Conservation (phyloP, 2,329 filamentous ascomycete genomes). For the Beauveria pseudobassiana region DNA sequence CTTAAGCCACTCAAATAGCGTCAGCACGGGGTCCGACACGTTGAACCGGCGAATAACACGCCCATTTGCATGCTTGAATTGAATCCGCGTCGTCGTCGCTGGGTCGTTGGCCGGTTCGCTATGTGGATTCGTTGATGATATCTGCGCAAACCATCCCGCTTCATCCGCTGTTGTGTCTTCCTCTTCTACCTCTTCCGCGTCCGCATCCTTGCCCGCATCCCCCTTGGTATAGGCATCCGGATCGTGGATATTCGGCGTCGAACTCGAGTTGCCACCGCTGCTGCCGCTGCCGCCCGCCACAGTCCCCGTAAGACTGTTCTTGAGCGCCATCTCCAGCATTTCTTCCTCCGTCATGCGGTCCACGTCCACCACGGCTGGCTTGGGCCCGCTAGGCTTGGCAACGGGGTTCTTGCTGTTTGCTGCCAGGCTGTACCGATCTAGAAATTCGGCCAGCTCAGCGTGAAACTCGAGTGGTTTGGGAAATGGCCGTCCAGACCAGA, state of each 20-base stretch:
- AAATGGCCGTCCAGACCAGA: conserved; percentile 82
- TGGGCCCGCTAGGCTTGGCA: conserved; percentile 55
- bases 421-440: conserved; percentile 92
- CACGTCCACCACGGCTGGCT: conserved; percentile 63
- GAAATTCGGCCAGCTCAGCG: conserved; percentile 86
- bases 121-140: conserved; percentile 67
- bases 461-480: conserved; percentile 73
- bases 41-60: conserved; percentile 83
- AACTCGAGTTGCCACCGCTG: conserved; percentile 25
- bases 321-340: conserved; percentile 88
- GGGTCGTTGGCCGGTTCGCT: conserved; percentile 67
- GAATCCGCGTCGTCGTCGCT: conserved; percentile 73
- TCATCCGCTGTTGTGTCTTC: conserved; percentile 29
- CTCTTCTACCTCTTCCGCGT: conserved; percentile 36
- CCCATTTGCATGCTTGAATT: conserved; percentile 80
- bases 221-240: conserved; percentile 82
- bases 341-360: conserved; percentile 93
- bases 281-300: conserved; percentile 27
- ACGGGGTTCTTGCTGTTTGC: conserved; percentile 89
- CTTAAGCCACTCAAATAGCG: conserved; percentile 96
- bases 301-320: conserved; percentile 72
- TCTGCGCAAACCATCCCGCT: conserved; percentile 52
- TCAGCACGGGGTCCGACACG: conserved; percentile 65
- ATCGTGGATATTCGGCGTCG: conserved; percentile 56
- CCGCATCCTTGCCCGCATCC: conserved; percentile 33